Conservation (phyloP, 1,284 basidiomycete species). For the Chondrostereum purpureum region DNA sequence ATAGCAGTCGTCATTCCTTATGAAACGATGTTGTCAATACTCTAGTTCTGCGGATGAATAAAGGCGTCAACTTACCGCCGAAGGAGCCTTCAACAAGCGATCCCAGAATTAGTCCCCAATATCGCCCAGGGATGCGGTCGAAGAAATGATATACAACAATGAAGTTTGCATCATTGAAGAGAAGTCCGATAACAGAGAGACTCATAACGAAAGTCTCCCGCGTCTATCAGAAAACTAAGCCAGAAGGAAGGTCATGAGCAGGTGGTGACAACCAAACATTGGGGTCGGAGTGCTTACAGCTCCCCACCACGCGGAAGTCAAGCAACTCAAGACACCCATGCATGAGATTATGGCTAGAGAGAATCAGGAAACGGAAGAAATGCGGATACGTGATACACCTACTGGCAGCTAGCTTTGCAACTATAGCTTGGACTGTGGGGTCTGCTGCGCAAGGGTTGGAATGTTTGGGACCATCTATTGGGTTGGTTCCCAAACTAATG, state of each 20-base stretch:
- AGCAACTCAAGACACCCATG: constrained; percentile 66
- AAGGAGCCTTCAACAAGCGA: constrained; percentile 70
- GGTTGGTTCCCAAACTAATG: neutral
- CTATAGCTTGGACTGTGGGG: constrained; percentile 65
- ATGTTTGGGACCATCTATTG: constrained; percentile 6
- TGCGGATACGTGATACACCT: constrained; percentile 19
- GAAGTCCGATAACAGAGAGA: constrained; percentile 54
- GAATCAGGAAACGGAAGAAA: neutral
- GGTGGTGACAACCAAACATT: constrained; percentile 4
- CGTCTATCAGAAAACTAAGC: constrained; percentile 69
- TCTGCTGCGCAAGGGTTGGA: constrained; percentile 55
- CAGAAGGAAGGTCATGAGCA: too few relatives aligned
- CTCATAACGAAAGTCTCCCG: constrained; percentile 64
- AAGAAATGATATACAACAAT: constrained; percentile 60
- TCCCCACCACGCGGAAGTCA: constrained; percentile 86
- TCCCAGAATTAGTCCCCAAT: constrained; percentile 76
- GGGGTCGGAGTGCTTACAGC: constrained; percentile 39
- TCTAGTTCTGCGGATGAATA: too few relatives aligned
- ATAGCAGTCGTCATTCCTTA: constrained; percentile 43
- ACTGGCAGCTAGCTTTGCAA: constrained; percentile 65
- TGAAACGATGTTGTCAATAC: constrained; percentile 2
- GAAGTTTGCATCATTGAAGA: constrained; percentile 63
- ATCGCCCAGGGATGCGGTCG: constrained; percentile 65
- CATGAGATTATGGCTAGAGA: constrained; percentile 50
- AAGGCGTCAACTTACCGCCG: constrained; percentile 52